Percentiles rank a stretch among this genome's conserved stretches.
phyloP scores from a whole-genome alignment of 2,329 filamentous ascomycete species.

The Monosporascus sp. region DNA sequence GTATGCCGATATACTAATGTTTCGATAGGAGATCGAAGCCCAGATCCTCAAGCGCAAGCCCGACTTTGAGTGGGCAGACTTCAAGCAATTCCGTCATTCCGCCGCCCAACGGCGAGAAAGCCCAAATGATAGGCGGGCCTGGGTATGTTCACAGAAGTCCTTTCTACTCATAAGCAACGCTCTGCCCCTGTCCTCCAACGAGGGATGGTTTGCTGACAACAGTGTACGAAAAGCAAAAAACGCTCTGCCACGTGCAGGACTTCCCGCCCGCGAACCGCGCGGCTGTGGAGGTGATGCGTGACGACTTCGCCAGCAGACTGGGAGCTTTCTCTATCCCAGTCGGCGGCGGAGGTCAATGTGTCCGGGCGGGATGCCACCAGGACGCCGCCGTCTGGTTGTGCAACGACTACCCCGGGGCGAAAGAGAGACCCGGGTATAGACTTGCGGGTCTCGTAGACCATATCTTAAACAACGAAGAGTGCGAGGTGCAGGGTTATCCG shows the following conservation, averaged over 20 bases:
- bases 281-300: neutral
- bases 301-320: neutral
- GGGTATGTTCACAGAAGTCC: no score
- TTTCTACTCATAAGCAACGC: no score
- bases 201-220: neutral
- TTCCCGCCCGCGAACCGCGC: slow-evolving; percentile 1
- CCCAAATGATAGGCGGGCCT: no score
- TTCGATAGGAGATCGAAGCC: slow-evolving; percentile 6
- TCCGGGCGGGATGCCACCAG: slow-evolving; percentile 1
- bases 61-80: slow-evolving; percentile 5
- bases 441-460: slow-evolving; percentile 1
- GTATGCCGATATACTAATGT: neutral
- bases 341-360: slow-evolving; percentile 1
- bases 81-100: neutral
- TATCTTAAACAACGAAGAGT: slow-evolving; percentile 1
- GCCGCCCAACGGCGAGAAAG: no score
- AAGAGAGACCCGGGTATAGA: slow-evolving; percentile 1
- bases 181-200: no score
- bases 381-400: slow-evolving; percentile 8
- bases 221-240: neutral
- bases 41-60: slow-evolving; percentile 6
- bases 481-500: neutral
- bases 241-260: slow-evolving; percentile 8
- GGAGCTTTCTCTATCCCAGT: no score
- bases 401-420: slow-evolving; percentile 6